These are phyloP conservation scores for Collybia sordida DNA, from an alignment of 768 basidiomycete genomes.

Conservation along the genomic window DNA sequence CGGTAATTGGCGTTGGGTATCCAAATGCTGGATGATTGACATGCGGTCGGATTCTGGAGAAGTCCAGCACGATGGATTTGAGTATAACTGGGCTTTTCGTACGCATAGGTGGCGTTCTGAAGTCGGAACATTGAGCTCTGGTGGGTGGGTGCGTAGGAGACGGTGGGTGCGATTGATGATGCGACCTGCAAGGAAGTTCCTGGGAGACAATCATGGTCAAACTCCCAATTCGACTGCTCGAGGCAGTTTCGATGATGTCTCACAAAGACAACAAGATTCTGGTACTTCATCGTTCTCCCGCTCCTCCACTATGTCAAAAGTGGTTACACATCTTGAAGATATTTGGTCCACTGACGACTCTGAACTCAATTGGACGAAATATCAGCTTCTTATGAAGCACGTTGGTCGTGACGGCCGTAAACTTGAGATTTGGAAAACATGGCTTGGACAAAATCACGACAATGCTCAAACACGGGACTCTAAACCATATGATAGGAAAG, in stretches of 20 bases:
- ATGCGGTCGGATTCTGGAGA: slow-evolving; percentile 77
- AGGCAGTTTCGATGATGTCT: background rate
- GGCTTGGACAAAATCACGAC: slow-evolving; percentile 49
- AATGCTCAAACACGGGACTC: slow-evolving; percentile 19
- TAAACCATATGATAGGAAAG: slow-evolving; percentile 12
- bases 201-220: slow-evolving; percentile 11
- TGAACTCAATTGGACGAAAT: slow-evolving; percentile 61
- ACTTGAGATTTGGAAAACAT: slow-evolving; percentile 72
- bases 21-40: slow-evolving; percentile 82
- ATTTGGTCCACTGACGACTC: slow-evolving; percentile 55
- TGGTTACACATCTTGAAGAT: slow-evolving; percentile 23
- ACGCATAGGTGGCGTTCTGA: slow-evolving; percentile 63
- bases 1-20: slow-evolving; percentile 81
- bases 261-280: slow-evolving; percentile 21
- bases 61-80: slow-evolving; percentile 81
- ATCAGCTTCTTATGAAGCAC: slow-evolving; percentile 48
- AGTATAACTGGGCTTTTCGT: slow-evolving; percentile 82
- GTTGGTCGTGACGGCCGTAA: slow-evolving; percentile 69
- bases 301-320: slow-evolving; percentile 16
- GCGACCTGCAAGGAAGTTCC: slow-evolving; percentile 44
- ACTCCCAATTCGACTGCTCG: slow-evolving; percentile 1
- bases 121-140: slow-evolving; percentile 57
- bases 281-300: slow-evolving; percentile 28
- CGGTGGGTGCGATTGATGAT: slow-evolving; percentile 88
- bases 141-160: slow-evolving; percentile 75